Base-by-base conservation (phyloP, 2,329 filamentous ascomycete species). In the Neofusicoccum parvum region DNA sequence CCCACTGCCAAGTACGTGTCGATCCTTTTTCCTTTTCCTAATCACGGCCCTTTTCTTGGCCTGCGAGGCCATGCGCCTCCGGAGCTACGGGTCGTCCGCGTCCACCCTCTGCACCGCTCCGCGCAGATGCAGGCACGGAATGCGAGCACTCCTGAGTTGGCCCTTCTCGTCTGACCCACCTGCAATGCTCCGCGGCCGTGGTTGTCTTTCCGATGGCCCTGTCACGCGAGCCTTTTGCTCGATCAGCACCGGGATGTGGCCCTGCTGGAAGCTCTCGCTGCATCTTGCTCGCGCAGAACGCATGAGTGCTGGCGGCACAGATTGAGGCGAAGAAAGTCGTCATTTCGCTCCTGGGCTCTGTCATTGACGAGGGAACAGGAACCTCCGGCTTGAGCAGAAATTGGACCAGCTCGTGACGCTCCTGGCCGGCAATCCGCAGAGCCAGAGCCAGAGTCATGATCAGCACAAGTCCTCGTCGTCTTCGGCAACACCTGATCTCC, bases 1-100 rank as follows among this genome's bases (percentile, higher is more conserved):
- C 64, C 64, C 12, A 65, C 63, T 41, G 63, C 63, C 46, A 65
- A 65, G 63, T 65, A 65, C 36, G 62, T 64, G 50, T 20, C 39
- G 49, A 53, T 64, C 50, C 20, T 54, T 37, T 23, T 23, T 23
- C 23, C 23, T 23, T 23, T 23, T 23, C 23, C 23, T 54, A 12
- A 11, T 11, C 37, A 59, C 54, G 54, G 54, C 54, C 54, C 54
- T 46, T 23, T 6, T 32, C 23, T 14, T 46, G 54, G 15, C 41
- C 39, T 6, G 43, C 5, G 39, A 17, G 41, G 54, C 54, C 54
- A 59, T 59, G 41, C 54, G 51, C 14, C 41, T 59, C 54, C 49
- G 39, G 27, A 34, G n/a, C 2, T 45, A 17, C n/a, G 39, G 53
- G 2, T 43, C 12, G 36, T 41, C 15, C 3, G 12, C 34, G 20